phyloP scores from a whole-genome alignment of 208 protist species.

The Trypanosoma conorhini region DNA sequence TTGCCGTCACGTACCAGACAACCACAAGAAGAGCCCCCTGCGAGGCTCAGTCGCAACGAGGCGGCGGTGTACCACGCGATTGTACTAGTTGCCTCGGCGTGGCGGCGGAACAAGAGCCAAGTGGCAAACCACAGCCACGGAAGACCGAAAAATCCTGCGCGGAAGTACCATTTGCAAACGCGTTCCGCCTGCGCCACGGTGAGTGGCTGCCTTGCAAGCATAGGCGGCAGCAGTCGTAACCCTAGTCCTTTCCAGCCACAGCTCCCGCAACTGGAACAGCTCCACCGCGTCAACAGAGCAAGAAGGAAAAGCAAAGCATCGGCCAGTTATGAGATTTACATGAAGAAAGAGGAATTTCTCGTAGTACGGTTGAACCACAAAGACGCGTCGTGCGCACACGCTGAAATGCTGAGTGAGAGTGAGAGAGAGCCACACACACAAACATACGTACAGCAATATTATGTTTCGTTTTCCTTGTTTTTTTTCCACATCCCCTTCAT shows the following conservation, averaged over 20 bases:
- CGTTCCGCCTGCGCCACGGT: conserved; percentile 28
- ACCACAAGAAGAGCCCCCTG: conserved; percentile 20
- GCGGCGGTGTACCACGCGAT: conserved; percentile 34
- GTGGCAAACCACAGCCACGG: conserved; percentile 42
- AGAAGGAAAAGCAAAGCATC: not conserved
- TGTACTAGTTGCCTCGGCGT: not conserved
- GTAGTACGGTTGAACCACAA: not conserved
- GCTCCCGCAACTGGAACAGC: not conserved
- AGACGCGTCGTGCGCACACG: not conserved
- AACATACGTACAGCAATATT: not conserved
- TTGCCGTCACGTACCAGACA: conserved; percentile 28
- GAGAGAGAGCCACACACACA: not conserved
- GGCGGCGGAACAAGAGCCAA: conserved; percentile 35
- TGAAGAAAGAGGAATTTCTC: not conserved
- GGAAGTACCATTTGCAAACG: conserved; percentile 39
- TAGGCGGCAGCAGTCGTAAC: conserved; percentile 6
- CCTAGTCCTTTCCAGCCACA: not conserved
- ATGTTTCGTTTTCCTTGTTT: not conserved
- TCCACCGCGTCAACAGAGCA: not conserved
- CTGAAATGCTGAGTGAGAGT: not conserved
- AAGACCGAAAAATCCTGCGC: conserved; percentile 40
- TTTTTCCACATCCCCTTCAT: not conserved
- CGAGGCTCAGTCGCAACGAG: conserved; percentile 26
- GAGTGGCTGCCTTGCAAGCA: conserved; percentile 35
- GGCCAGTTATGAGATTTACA: not conserved